phyloP scores from a whole-genome alignment of 805 yeast species.

The Metahyphopichia silvanorum region DNA sequence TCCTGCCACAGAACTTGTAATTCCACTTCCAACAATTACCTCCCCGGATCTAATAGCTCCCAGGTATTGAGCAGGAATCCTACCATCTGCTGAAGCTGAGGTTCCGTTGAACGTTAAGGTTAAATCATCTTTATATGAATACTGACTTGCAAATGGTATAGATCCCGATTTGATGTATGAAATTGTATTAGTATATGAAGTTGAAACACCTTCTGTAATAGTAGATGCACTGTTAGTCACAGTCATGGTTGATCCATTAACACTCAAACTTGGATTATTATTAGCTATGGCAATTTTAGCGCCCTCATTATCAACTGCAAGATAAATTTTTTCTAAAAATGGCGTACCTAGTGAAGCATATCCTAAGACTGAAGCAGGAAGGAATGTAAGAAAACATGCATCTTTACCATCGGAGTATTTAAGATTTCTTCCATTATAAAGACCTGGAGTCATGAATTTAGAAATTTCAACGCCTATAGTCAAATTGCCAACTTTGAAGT shows the following conservation, averaged over 20 bases:
- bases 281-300: conserved; percentile 54
- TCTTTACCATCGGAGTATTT: conserved; percentile 49
- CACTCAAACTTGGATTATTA: conserved; percentile 25
- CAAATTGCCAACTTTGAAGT: conserved; percentile 52
- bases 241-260: background rate
- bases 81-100: background rate
- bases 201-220: background rate
- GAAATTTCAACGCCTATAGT: conserved; percentile 48
- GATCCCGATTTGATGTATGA: conserved; percentile 34
- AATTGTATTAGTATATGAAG: conserved; percentile 8
- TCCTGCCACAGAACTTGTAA: background rate
- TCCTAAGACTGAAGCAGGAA: conserved; percentile 48
- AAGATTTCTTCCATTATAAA: conserved; percentile 30
- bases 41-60: conserved; percentile 26
- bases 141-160: conserved; percentile 50
- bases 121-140: background rate
- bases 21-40: conserved; percentile 20
- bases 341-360: conserved; percentile 57
- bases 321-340: conserved; percentile 48
- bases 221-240: conserved; percentile 1
- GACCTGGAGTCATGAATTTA: conserved; percentile 42
- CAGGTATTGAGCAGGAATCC: conserved; percentile 24
- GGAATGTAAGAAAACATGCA: conserved; percentile 56
- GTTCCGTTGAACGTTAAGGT: conserved; percentile 8
- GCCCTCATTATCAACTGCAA: conserved; percentile 65